A percentile compares a stretch with the other conserved stretches of the same genome.
These are phyloP conservation scores for Nowakowskiella sp. DNA, from an alignment of 192 early-diverging fungal genomes.

Conservation along the genomic window DNA sequence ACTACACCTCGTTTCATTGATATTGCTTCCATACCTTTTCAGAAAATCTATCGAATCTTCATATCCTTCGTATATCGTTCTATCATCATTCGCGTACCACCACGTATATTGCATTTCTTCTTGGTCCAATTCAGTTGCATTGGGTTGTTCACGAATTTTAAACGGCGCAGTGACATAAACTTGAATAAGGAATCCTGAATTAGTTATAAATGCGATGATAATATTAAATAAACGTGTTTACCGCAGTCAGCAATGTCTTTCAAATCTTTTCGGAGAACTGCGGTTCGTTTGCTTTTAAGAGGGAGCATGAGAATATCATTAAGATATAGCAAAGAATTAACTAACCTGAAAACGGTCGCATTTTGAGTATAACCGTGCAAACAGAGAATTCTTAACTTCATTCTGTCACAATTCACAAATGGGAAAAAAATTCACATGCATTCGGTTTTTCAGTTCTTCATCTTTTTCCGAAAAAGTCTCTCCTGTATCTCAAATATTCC, in stretches of 20 bases:
- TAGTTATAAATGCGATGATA: neutral
- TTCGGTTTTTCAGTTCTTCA: no score
- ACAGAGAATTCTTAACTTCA: conserved; percentile 27
- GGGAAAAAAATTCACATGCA: no score
- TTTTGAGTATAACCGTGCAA: conserved; percentile 45
- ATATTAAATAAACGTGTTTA: neutral
- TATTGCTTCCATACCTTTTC: conserved; percentile 6
- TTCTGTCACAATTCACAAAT: no score
- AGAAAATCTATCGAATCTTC: conserved; percentile 21
- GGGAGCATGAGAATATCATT: neutral
- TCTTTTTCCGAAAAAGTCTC: no score
- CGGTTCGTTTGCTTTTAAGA: neutral
- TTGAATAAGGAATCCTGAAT: no score
- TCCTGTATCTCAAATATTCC: no score
- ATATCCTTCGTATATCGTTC: conserved; percentile 17
- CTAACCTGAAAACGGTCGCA: conserved; percentile 22
- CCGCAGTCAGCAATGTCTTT: conserved; percentile 14
- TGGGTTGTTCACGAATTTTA: no score
- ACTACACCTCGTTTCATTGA: neutral
- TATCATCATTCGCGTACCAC: conserved; percentile 20
- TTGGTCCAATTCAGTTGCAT: no score
- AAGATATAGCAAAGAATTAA: neutral
- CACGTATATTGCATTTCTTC: conserved; percentile 19
- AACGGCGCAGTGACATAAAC: no score
- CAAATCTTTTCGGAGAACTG: conserved; percentile 16